These are phyloP conservation scores for Vitis rupestris DNA, from an alignment of 164 flowering plant genomes.

Conservation along the genomic window DNA sequence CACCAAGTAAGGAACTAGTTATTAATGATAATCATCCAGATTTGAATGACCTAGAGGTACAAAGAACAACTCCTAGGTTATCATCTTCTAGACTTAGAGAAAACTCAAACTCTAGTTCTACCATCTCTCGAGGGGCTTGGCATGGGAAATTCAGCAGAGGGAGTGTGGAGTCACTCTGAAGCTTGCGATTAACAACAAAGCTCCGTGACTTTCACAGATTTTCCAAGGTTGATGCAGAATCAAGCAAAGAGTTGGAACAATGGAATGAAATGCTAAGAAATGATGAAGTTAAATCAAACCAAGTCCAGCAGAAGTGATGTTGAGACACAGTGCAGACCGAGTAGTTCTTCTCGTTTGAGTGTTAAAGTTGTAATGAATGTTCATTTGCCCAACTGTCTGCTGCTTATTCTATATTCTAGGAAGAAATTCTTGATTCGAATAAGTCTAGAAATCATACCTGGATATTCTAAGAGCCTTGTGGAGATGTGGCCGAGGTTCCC, in stretches of 20 bases:
- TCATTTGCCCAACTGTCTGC: constrained; percentile 24
- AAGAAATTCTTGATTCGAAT: constrained; percentile 26
- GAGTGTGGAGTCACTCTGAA: constrained; percentile 58
- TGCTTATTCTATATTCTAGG: constrained; percentile 40
- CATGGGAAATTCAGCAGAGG: constrained; percentile 68
- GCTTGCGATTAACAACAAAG: constrained; percentile 78
- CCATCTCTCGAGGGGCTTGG: constrained; percentile 74
- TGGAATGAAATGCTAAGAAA: constrained; percentile 91
- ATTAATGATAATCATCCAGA: constrained; percentile 45
- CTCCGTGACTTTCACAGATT: constrained; percentile 91
- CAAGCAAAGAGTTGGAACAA: constrained; percentile 82
- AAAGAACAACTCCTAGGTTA: constrained; percentile 40
- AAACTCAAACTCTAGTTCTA: constrained; percentile 53
- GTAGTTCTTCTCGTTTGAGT: constrained; percentile 22
- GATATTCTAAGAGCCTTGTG: constrained; percentile 23
- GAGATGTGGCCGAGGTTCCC: constrained; percentile 31
- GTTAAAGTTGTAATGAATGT: constrained; percentile 10
- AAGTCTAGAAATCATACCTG: constrained; percentile 16
- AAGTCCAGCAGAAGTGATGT: constrained; percentile 13
- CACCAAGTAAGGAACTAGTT: constrained; percentile 53
- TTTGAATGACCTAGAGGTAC: constrained; percentile 54
- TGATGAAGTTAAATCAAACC: constrained; percentile 65
- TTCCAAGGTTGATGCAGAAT: constrained; percentile 92
- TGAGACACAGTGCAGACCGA: constrained; percentile 14
- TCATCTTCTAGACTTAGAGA: constrained; percentile 58